These are phyloP conservation scores for Phytophthora lateralis DNA, from an alignment of 352 stramenopile species.

Conservation along the genomic window DNA sequence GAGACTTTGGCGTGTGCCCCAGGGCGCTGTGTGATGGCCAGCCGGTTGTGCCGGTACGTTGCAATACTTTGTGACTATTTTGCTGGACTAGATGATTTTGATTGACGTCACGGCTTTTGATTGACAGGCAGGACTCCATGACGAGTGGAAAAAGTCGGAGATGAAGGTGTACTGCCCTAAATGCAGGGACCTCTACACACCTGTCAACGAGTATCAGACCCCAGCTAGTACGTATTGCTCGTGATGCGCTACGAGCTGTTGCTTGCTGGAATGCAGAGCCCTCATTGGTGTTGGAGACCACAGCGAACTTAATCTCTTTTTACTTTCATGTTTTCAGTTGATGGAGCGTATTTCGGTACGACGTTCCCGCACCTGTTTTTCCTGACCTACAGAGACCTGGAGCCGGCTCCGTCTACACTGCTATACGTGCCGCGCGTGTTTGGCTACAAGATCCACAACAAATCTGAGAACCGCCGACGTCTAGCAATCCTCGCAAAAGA, in stretches of 20 bases:
- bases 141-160: conserved; percentile 90
- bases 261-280: neutral
- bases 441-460: conserved; percentile 93
- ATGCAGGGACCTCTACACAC: conserved; percentile 88
- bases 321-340: conserved; percentile 53
- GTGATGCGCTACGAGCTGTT: neutral
- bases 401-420: conserved; percentile 80
- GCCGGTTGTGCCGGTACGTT: conserved; percentile 78
- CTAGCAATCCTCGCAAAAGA: conserved; percentile 82
- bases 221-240: conserved; percentile 66
- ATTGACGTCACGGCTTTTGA: conserved; percentile 1
- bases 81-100: conserved; percentile 5
- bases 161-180: conserved; percentile 93
- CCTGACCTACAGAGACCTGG: conserved; percentile 96
- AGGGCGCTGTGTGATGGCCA: conserved; percentile 85
- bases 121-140: conserved; percentile 76
- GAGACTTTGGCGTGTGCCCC: conserved; percentile 88
- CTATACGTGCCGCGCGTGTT: conserved; percentile 92
- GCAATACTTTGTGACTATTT: neutral
- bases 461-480: conserved; percentile 80
- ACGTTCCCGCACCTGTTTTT: conserved; percentile 99
- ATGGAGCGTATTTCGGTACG: conserved; percentile 98
- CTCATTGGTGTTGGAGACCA: neutral
- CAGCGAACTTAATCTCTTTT: neutral
- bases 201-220: conserved; percentile 83